Evolutionary conservation across 78 protist species (phyloP).

Genomic region (Polysphondylium violaceum): DNA sequence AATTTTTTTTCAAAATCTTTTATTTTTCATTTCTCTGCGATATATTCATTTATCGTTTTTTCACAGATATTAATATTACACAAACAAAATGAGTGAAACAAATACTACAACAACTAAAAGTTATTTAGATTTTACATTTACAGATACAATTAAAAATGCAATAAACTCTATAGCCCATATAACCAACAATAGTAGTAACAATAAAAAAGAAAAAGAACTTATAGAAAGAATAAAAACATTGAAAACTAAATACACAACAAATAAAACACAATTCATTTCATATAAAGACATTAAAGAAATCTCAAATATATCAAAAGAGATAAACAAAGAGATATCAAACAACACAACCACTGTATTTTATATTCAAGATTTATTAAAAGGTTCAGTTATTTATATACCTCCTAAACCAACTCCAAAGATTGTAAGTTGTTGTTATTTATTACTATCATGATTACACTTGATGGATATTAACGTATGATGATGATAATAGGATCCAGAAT

Average conservation of each 20-base stretch:
- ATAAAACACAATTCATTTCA: background rate
- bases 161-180: background rate
- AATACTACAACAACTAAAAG: no score
- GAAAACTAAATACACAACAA: background rate
- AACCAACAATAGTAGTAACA: background rate
- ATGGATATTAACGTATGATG: background rate
- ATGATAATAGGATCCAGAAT: conserved; percentile 22
- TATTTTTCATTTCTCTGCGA: no score
- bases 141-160: background rate
- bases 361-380: conserved; percentile 67
- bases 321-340: background rate
- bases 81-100: no score
- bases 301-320: background rate
- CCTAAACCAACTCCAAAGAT: conserved; percentile 26
- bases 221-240: no score
- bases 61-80: no score
- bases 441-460: background rate
- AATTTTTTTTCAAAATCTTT: no score
- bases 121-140: conserved; percentile 22
- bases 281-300: background rate
- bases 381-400: conserved; percentile 36
- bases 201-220: background rate
- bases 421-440: conserved; percentile 7
- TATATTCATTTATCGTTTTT: no score
- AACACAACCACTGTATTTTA: no score